Evolutionary conservation across 2,329 filamentous ascomycete genomes (phyloP).

Genomic region (Stemphylium beticola): DNA sequence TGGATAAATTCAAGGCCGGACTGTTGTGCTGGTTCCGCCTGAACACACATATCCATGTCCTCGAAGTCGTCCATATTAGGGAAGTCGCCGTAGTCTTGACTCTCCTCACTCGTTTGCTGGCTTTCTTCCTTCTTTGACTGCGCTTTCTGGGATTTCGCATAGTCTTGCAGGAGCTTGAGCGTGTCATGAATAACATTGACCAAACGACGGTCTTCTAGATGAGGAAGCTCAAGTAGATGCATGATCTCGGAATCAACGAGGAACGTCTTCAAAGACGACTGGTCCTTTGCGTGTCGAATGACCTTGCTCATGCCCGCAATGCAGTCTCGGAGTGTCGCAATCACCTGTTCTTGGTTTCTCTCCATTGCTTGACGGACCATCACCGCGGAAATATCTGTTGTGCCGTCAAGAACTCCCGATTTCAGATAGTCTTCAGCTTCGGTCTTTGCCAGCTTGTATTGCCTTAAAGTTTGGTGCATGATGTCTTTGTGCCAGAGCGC

Average conservation of each 20-base stretch:
- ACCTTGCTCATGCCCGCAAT: conserved; percentile 59
- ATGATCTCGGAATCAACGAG: conserved; percentile 54
- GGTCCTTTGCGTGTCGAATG: conserved; percentile 50
- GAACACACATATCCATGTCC: conserved; percentile 31
- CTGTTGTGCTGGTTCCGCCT: conserved; percentile 4
- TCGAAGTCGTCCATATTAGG: conserved; percentile 58
- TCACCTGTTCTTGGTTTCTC: conserved; percentile 64
- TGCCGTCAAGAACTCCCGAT: conserved; percentile 43
- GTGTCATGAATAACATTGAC: conserved; percentile 57
- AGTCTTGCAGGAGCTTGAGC: conserved; percentile 56
- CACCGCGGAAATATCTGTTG: conserved; percentile 52
- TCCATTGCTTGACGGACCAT: conserved; percentile 60
- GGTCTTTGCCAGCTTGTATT: conserved; percentile 62
- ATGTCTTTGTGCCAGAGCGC: conserved; percentile 63
- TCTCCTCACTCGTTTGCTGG: conserved; percentile 60
- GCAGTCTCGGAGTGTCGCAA: conserved; percentile 60
- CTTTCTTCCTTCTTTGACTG: conserved; percentile 31
- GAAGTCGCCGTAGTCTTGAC: conserved; percentile 69
- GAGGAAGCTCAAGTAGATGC: conserved; percentile 59
- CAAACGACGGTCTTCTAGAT: conserved; percentile 54
- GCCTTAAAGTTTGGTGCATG: conserved; percentile 58
- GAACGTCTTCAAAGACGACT: conserved; percentile 52
- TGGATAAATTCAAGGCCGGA: conserved; percentile 52
- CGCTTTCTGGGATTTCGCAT: conserved; percentile 32
- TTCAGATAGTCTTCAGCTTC: conserved; percentile 64